Evolutionary conservation across 1,284 basidiomycete species (phyloP).

Genomic region (Pseudozyma tsukubaensis): DNA sequence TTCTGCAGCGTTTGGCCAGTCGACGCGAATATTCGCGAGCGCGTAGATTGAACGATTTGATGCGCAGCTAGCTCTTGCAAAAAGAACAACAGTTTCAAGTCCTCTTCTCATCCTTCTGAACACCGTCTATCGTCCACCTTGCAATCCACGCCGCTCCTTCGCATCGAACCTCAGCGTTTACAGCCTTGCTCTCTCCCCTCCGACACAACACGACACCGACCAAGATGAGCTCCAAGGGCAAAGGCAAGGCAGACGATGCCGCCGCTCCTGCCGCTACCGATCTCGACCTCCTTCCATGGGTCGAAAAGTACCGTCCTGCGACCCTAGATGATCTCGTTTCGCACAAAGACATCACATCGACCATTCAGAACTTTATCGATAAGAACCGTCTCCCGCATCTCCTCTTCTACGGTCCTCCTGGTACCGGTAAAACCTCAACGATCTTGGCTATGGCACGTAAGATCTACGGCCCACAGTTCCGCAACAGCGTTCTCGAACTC

Average conservation of each 20-base stretch:
- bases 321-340: constrained; percentile 66
- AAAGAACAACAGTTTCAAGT: constrained; percentile 36
- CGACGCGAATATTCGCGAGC: background rate
- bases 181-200: background rate
- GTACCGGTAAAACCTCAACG: constrained; percentile 95
- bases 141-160: background rate
- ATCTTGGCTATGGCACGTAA: constrained; percentile 94
- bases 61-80: constrained; percentile 5
- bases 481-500: constrained; percentile 94
- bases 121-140: background rate
- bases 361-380: constrained; percentile 82
- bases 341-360: constrained; percentile 66
- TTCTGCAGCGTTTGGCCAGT: too few species aligned
- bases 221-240: constrained; percentile 41
- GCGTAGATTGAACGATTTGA: constrained; percentile 27
- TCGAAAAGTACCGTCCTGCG: constrained; percentile 66
- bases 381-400: constrained; percentile 94
- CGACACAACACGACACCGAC: background rate
- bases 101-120: constrained; percentile 1
- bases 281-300: constrained; percentile 58
- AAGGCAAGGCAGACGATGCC: constrained; percentile 41
- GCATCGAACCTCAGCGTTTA: background rate
- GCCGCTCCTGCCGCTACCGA: constrained; percentile 12
- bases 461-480: constrained; percentile 84
- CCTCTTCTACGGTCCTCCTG: constrained; percentile 96